Base-by-base conservation (phyloP, 768 basidiomycete species). In the Boletus sp. region DNA sequence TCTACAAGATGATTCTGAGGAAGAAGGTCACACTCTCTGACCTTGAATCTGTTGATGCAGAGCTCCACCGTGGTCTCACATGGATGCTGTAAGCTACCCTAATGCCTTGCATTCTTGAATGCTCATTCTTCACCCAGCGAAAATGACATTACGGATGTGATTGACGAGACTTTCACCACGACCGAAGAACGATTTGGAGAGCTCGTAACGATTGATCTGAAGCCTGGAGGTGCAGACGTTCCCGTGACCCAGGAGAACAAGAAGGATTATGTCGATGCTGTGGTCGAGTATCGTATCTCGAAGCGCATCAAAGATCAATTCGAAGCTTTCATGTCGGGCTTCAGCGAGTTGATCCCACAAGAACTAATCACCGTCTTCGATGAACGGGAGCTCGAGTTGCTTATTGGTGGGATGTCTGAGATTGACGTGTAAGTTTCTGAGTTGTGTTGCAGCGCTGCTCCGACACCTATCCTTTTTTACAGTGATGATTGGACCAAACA, bases 1-100 rank as follows among this genome's bases (percentile, higher is more conserved):
- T 99, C 82, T 98, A 99, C 84, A 99, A 98, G 80, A 98, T 98
- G 95, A 95, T 98, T 58, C 71, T 99, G 67, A 92, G 91, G 81
- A 98, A 98, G 81, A 97, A 98, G 76, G 94, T 98, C 33, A 89
- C 89, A 0, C 74, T 98, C 40, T 84, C 89, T 7, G 97, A 99
- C 75, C 77, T 99, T 64, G 96, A 98, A 79, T 92, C 90, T 70
- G 96, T 99, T 28, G 97, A 99, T 75, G 92, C 87, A 2, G 97
- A 98, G 70, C 75, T 98, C 57, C 89, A 93, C 71, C 87, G 96
- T 44, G 94, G 94, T 58, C 80, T 99, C 76, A 94, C 91, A 24
- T 99, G 97, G 97, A 99, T 98, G 94, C 82, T 98, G 94, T 94
- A 70, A 67, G 94, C 33, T 79, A 17, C 14, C 28, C 33, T 28